Evolutionary conservation across 2,329 filamentous ascomycete species (phyloP), one percentile per base, ranked within the genome.

Genomic region (Aspergillus jensenii): DNA sequence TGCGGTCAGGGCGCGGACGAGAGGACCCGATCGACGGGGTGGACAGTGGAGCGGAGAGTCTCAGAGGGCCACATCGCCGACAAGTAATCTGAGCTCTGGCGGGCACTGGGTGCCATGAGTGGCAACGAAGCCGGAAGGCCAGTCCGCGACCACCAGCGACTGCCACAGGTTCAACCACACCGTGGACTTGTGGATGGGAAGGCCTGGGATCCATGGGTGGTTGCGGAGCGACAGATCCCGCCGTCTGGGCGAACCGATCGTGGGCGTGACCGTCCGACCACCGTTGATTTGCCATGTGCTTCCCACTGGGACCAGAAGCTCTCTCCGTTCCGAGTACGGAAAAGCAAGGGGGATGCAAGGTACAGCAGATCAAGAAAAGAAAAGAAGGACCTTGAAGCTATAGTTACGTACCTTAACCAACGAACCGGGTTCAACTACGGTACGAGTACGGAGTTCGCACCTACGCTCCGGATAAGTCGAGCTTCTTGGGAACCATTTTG

Each of bases 281-380:
- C 23, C 56, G 59, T 57, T 67, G 63, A 67, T 67, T 65, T 65
- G 65, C 58, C 56, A 53, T 53, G 43, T 19, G 21, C 33, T 37
- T 41, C 8, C 8, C 8, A 21, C 44, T n/a, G 27, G 25, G 15
- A 12, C 25, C 44, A 46, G 44, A n/a, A 37, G 9, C 21, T 25
- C 43, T 45, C 43, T 14, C 19, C 11, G n/a, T 14, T 19, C 43
- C 12, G 9, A 25, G 21, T 7, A 15, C 12, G 35, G 46, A 6
- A 33, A 48, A n/a, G 45, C 27, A 50, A 37, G 47, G 46, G 12
- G 25, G 31, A 35, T 46, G 25, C 43, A 46, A 19, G 43, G 35
- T 37, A 37, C 35, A 37, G 15, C 23, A 27, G 11, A 25, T 27
- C 44, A 27, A 14, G 27, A 14, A 46, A 46, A n/a, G 21, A 46